Conservation (phyloP, 352 stramenopile species). For the Phytophthora pini region DNA sequence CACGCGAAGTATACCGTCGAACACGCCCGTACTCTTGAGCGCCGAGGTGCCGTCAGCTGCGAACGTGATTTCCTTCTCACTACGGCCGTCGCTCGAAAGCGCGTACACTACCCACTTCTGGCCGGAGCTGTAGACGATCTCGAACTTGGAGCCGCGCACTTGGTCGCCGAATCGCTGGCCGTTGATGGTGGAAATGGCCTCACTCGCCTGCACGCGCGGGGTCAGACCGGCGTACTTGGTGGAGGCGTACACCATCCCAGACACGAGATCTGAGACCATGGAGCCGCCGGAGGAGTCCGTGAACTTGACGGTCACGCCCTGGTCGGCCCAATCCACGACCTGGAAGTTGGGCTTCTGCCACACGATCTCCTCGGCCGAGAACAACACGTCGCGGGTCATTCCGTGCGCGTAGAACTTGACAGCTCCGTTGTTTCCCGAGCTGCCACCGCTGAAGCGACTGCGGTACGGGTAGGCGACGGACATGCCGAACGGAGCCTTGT, state of each 20-base stretch:
- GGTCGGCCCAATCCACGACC: conserved; percentile 62
- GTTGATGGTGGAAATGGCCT: conserved; percentile 59
- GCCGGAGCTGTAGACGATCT: conserved; percentile 58
- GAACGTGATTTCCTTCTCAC: conserved; percentile 51
- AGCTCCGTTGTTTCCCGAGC: conserved; percentile 57
- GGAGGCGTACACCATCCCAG: conserved; percentile 69
- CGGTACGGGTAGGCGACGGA: conserved; percentile 62
- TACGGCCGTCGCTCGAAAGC: conserved; percentile 45
- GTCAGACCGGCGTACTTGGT: conserved; percentile 53
- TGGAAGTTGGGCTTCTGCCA: conserved; percentile 51
- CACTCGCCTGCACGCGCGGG: conserved; percentile 46
- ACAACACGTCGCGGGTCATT: conserved; percentile 56
- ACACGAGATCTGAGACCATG: conserved; percentile 63
- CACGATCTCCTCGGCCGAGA: conserved; percentile 58
- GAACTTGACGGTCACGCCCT: conserved; percentile 62
- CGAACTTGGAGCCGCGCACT: conserved; percentile 51
- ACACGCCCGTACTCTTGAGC: conserved; percentile 41
- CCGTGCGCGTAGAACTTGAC: conserved; percentile 65
- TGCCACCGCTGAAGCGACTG: conserved; percentile 57
- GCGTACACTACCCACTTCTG: conserved; percentile 70
- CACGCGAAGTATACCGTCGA: conserved; percentile 56
- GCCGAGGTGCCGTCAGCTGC: conserved; percentile 41
- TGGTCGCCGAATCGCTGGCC: conserved; percentile 32
- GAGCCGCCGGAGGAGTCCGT: conserved; percentile 22
- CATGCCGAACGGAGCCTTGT: conserved; percentile 57